Evolutionary conservation across 2,329 filamentous ascomycete genomes (phyloP), one percentile per base, ranked within the genome.

Genomic region (Aureobasidium melanogenum): DNA sequence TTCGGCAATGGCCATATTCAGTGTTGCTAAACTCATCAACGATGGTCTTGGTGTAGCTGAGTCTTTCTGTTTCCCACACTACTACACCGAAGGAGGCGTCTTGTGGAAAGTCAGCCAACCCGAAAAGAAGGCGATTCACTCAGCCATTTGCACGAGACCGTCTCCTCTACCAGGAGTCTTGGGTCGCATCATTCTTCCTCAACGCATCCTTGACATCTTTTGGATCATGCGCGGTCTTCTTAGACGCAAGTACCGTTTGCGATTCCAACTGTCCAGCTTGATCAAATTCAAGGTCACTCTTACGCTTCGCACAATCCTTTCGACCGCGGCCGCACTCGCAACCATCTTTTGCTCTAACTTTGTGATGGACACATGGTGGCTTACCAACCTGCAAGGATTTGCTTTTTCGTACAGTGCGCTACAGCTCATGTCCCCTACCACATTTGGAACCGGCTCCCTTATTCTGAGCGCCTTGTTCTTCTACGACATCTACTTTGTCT

Each of bases 401-500:
- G 88, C 88, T 6, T 91, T 96, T 76, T 92, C 88, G 66, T 97
- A 97, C 69, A 83, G 84, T 8, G 85, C 89, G 4, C 81, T 97
- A 60, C 84, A 93, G 67, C 76, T 96, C 58, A 84, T 97, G 77
- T 96, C 91, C 1, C 91, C 92, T 0, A 96, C 91, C 0, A 93
- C 90, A 0, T 96, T 97, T 70, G 77, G 82, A 60, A 96, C 89
- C 0, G 91, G 91, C 0, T 88, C 87, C 7, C 74, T 92, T 46
- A 85, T 97, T 10, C 79, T 97, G 1, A 77, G 80, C 10, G 89
- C 88, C 0, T 79, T 97, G 0, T 97, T 97, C 77, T 84, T 96
- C 69, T 99, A 99, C 70, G 93, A 99, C 71, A 93, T 99, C 52
- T 86, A 94, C 73, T 91, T 93, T 80, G 89, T 94, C 6, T 94